phyloP scores from a whole-genome alignment of 345 rosid genomes.

The Physaria fendleri region DNA sequence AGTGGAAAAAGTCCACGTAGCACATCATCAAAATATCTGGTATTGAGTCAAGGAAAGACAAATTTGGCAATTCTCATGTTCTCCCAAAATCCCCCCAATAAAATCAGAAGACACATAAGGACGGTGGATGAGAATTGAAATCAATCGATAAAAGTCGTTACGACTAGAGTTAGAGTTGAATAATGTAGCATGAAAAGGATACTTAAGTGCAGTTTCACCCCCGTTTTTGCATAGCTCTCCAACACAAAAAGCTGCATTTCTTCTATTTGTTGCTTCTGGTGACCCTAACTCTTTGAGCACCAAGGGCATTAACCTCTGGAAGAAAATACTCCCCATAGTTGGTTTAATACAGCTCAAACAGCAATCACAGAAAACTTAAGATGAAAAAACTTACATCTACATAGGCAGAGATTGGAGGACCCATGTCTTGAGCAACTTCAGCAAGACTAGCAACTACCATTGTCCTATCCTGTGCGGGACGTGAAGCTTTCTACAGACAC shows the following conservation, averaged over 20 bases:
- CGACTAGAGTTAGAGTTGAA: background rate
- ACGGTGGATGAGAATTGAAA: background rate
- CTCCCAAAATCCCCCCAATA: background rate
- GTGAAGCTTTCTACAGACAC: conserved; percentile 61
- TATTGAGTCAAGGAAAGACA: conserved; percentile 40
- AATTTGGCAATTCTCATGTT: background rate
- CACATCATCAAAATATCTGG: conserved; percentile 73
- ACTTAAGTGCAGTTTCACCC: conserved; percentile 76
- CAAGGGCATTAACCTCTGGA: conserved; percentile 87
- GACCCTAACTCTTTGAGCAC: conserved; percentile 86
- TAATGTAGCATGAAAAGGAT: conserved; percentile 42
- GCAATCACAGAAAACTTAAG: background rate
- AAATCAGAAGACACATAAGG: background rate
- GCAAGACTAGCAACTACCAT: conserved; percentile 99
- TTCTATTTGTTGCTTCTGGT: conserved; percentile 81
- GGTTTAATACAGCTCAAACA: conserved; percentile 16
- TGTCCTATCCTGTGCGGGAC: conserved; percentile 85
- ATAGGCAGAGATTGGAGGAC: conserved; percentile 82
- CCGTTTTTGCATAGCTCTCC: conserved; percentile 98
- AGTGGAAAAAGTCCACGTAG: conserved; percentile 67
- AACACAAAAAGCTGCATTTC: conserved; percentile 97
- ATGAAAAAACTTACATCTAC: conserved; percentile 58
- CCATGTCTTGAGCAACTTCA: conserved; percentile 99
- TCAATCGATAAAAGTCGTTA: background rate
- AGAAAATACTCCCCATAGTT: conserved; percentile 15